Evolutionary conservation across 2,329 filamentous ascomycete species (phyloP).

Genomic region (Lachnellula arida): DNA sequence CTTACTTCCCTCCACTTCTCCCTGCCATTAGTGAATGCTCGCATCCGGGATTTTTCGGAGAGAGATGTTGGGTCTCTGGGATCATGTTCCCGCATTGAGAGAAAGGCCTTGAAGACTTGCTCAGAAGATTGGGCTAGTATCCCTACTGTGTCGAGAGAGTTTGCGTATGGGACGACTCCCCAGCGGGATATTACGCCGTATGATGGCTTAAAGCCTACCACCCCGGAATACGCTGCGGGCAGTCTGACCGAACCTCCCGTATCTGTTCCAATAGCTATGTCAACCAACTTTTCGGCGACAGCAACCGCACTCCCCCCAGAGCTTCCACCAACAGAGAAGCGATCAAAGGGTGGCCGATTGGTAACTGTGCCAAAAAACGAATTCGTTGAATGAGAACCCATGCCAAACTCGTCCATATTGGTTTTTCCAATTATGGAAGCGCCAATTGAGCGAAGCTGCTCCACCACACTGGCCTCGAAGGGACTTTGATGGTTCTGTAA

Average conservation of each 20-base stretch:
- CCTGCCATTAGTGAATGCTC: background rate
- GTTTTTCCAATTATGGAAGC: constrained; percentile 69
- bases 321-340: constrained; percentile 71
- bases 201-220: constrained; percentile 67
- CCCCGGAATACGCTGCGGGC: constrained; percentile 66
- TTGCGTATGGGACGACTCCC: constrained; percentile 69
- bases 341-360: constrained; percentile 18
- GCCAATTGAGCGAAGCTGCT: constrained; percentile 58
- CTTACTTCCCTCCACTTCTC: background rate
- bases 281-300: constrained; percentile 56
- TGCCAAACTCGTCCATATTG: constrained; percentile 94
- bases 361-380: constrained; percentile 63
- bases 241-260: constrained; percentile 70
- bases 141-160: constrained; percentile 69
- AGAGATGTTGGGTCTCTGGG: constrained; percentile 50
- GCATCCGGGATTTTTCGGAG: constrained; percentile 38
- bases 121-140: constrained; percentile 47
- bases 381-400: constrained; percentile 77
- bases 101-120: constrained; percentile 32
- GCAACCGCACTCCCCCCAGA: constrained; percentile 91
- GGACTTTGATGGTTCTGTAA: constrained; percentile 68
- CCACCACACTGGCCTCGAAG: constrained; percentile 77
- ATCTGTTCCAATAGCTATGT: constrained; percentile 79
- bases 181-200: constrained; percentile 65
- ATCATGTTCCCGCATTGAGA: constrained; percentile 10